Base-by-base conservation (phyloP, 148 eudicot species). In the Camellia lanceoleosa region DNA sequence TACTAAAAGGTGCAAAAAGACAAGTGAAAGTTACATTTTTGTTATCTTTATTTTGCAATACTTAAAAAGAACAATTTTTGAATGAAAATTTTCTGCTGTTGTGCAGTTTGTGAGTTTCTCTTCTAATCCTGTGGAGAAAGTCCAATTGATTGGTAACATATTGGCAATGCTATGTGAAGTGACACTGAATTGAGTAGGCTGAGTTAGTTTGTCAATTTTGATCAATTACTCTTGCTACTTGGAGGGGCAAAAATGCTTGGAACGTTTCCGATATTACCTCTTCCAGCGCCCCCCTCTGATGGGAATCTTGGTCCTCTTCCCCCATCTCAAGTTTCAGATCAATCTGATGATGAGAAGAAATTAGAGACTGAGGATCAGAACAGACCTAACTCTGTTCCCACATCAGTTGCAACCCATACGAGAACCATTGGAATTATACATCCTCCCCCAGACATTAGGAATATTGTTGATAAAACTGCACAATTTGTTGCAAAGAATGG, bases 391-490 rank as follows among this genome's bases (percentile, higher is more conserved):
- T 66, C 83, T 7, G 74, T 70, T 73, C 83, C 80, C 23, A 44
- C 76, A 20, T 84, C 91, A n/a, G 89, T 90, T 65, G 88, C 88
- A 9, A 88, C 91, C 43, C 92, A 90, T 76, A 85, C 91, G 4
- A 85, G 79, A 73, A 82, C 88, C 2, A 86, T 90, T 65, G 92
- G 92, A 30, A 88, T 90, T 56, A 90, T 90, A 55, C 87, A 90
- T 74, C 92, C 92, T 8, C 92, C 90, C 67, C 90, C 90, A 11
- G 92, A 90, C 78, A 90, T 90, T 61, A 88, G 90, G 73, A 88
- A 74, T 82, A 90, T 90, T 80, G 89, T 90, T 72, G 92, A 90
- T 74, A 90, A 83, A 78, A 88, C 92, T 1, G 81, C 91, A 10
- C 88, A 90, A 38, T 90, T 90, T 68, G 89, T 90, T 65, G 89